These are phyloP conservation scores for Cladosporium sp. DNA, from an alignment of 2,329 filamentous ascomycete genomes.

Conservation along the genomic window DNA sequence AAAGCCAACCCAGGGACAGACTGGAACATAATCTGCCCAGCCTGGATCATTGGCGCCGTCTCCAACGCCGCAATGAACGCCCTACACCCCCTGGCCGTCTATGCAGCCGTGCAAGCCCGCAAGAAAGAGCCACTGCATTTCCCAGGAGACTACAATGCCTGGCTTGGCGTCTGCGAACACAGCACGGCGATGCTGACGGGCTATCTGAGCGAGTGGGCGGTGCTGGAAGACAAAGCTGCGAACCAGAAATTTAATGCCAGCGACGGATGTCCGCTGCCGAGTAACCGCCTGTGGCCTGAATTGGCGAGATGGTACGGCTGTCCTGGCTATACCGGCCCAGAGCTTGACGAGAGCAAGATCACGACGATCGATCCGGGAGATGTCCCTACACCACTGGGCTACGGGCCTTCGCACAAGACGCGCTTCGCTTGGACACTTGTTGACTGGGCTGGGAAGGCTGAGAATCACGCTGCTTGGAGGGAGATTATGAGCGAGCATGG, in stretches of 20 bases:
- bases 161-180: constrained; percentile 42
- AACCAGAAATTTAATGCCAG: constrained; percentile 48
- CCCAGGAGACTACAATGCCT: constrained; percentile 41
- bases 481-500: constrained; percentile 41
- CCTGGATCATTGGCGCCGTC: constrained; percentile 47
- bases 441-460: constrained; percentile 43
- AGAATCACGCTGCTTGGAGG: constrained; percentile 45
- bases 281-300: constrained; percentile 47
- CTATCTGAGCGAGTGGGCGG: constrained; percentile 49
- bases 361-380: constrained; percentile 21
- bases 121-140: constrained; percentile 41
- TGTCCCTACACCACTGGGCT: constrained; percentile 32
- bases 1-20: constrained; percentile 26
- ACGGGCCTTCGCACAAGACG: constrained; percentile 39
- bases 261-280: constrained; percentile 45
- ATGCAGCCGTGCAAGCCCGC: constrained; percentile 45
- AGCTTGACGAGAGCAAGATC: constrained; percentile 26
- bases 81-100: constrained; percentile 46
- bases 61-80: constrained; percentile 50
- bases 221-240: constrained; percentile 37
- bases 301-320: constrained; percentile 43
- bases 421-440: constrained; percentile 40
- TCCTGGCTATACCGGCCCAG: constrained; percentile 28
- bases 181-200: constrained; percentile 46
- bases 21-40: constrained; percentile 49